Percentiles rank a stretch among this genome's conserved stretches.
These are phyloP conservation scores for Mycosphaerella sp. DNA, from an alignment of 2,329 filamentous ascomycete species.

Conservation along the genomic window DNA sequence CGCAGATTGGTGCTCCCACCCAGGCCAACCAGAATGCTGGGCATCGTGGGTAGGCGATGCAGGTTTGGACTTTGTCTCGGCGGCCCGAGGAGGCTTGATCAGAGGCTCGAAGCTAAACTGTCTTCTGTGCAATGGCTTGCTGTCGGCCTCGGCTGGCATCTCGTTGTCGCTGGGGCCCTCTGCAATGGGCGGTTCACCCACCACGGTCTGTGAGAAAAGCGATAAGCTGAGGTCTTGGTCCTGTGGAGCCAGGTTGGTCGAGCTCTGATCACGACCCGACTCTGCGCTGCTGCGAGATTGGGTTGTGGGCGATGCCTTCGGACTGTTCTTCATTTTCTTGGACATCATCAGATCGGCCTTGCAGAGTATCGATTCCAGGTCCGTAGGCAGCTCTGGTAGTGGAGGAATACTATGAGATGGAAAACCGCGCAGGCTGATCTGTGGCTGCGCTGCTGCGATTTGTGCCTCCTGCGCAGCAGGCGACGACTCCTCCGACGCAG, in stretches of 20 bases:
- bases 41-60: constrained; percentile 20
- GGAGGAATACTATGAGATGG: constrained; percentile 19
- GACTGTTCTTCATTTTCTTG: constrained; percentile 23
- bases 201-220: constrained; percentile 5
- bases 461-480: constrained; percentile 9
- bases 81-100: neutral
- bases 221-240: constrained; percentile 3
- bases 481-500: constrained; percentile 13
- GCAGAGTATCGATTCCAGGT: constrained; percentile 24
- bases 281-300: constrained; percentile 21
- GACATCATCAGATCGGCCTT: constrained; percentile 27
- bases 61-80: neutral
- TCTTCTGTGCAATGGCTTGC: neutral
- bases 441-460: constrained; percentile 3
- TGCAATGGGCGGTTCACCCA: neutral
- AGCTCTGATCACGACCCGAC: constrained; percentile 6
- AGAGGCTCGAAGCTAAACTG: constrained; percentile 4
- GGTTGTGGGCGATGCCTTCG: constrained; percentile 18
- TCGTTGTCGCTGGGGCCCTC: constrained; percentile 4
- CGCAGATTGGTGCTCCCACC: constrained; percentile 29
- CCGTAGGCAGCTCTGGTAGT: constrained; percentile 29
- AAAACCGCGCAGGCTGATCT: neutral
- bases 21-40: constrained; percentile 23
- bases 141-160: constrained; percentile 6
- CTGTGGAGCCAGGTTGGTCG: neutral